Base-by-base conservation (phyloP, 495 filamentous ascomycete genomes). In the Astrothelium macrocarpum region DNA sequence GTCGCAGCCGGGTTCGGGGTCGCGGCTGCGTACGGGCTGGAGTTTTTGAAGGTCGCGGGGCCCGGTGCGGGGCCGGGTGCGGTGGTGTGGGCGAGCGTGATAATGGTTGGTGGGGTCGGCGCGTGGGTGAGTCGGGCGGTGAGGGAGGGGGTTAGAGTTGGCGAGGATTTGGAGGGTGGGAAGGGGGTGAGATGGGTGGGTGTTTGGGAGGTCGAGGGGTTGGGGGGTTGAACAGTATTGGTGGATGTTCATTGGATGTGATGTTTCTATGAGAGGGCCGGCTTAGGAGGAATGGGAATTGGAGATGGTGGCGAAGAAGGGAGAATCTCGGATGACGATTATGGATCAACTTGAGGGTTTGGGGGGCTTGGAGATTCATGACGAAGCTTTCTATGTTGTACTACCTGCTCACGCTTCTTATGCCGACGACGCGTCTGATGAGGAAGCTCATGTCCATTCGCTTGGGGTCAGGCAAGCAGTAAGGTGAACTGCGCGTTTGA, bases 121-220 rank as follows among this genome's bases (percentile, higher is more conserved):
- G 49, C 20, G n/a, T 26, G 25, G 49, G 49, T 56, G n/a, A 23
- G 20, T 5, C 4, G 49, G 49, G 20, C n/a, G 49, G 49, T 56
- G 49, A 56, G 49, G 49, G 49, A 56, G 49, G 49, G 49, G 25
- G 49, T 56, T 2, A 56, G 49, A 1, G 49, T 56, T 26, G 49
- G 49, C 11, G 43, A 49, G 43, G 43, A 49, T 49, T 49, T 49
- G 5, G 43, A 49, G 43, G 43, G 43, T 3, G 43, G 43, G 43
- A 49, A n/a, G 43, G 43, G 43, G 9, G 10, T 49, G 10, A 49
- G 45, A n/a, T 49, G 45, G 45, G 45, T 49, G 45, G 45, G 45
- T 12, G 45, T 49, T 49, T 49, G 45, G 45, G 45, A 49, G 16
- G 45, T 49, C 14, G 45, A 49, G 10, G 45, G 45, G 1, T 5